Evolutionary conservation across 306 rosid species (phyloP).

Genomic region (Quercus ilex): DNA sequence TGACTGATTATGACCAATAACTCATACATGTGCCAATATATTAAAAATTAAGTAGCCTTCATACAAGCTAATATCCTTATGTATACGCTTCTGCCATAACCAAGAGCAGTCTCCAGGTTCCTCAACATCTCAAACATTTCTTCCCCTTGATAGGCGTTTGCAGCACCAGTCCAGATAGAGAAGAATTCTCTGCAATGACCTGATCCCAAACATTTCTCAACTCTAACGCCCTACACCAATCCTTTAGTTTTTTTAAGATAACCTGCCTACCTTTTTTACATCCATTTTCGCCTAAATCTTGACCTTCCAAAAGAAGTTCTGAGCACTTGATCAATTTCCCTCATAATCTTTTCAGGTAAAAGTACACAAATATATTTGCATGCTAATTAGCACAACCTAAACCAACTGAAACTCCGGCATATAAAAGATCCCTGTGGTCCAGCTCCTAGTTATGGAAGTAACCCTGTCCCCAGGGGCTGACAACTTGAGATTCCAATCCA

Average conservation of each 20-base stretch:
- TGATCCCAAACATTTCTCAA: neutral
- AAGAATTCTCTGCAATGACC: neutral
- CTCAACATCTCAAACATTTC: neutral
- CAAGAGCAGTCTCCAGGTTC: neutral
- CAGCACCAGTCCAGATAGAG: neutral
- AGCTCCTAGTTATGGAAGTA: no score
- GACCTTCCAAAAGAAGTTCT: no score
- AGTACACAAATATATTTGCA: neutral
- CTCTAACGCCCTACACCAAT: neutral
- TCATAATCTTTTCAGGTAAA: neutral
- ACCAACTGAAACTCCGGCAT: neutral
- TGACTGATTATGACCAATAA: neutral
- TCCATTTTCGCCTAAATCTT: neutral
- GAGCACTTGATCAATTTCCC: neutral
- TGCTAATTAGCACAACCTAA: neutral
- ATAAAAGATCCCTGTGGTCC: neutral
- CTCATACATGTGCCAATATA: neutral
- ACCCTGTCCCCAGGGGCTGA: no score
- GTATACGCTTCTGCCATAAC: neutral
- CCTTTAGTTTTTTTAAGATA: neutral
- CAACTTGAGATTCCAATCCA: no score
- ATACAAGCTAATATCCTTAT: neutral
- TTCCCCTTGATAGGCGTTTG: neutral
- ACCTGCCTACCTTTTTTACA: neutral
- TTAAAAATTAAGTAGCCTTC: neutral